Conservation (phyloP, 345 rosid genomes). For the Acer negundo region DNA sequence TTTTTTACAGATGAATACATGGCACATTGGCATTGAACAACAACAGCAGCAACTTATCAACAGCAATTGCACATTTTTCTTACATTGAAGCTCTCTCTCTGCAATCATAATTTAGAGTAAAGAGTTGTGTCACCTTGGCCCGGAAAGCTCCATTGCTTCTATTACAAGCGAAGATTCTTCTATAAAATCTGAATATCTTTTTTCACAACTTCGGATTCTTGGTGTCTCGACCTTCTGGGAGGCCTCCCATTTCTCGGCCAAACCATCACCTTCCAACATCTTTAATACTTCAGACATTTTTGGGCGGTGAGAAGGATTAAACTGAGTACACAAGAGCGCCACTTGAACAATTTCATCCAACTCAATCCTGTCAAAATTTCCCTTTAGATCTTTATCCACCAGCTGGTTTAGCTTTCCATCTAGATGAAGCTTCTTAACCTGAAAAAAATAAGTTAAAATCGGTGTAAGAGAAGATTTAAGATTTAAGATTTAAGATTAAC, state of each 20-base stretch:
- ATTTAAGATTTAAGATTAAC: not conserved
- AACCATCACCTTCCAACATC: conserved; percentile 86
- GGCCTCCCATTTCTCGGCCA: conserved; percentile 88
- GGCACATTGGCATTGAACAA: conserved; percentile 25
- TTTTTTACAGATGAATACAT: conserved; percentile 59
- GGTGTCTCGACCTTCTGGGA: conserved; percentile 58
- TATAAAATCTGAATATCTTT: conserved; percentile 72
- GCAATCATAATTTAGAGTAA: not conserved
- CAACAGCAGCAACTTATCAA: conserved; percentile 25
- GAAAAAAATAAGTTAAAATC: conserved; percentile 18
- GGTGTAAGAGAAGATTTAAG: not conserved
- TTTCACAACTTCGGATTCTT: conserved; percentile 43
- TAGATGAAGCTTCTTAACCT: conserved; percentile 91
- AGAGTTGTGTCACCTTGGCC: conserved; percentile 61
- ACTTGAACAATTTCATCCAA: conserved; percentile 77
- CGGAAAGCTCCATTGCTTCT: conserved; percentile 98
- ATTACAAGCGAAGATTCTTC: conserved; percentile 89
- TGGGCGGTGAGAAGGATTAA: conserved; percentile 69
- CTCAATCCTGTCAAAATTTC: conserved; percentile 65
- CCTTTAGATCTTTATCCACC: conserved; percentile 79
- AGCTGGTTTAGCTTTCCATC: conserved; percentile 71
- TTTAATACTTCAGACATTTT: conserved; percentile 76
- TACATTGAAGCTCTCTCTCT: conserved; percentile 11
- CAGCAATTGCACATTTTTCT: conserved; percentile 23
- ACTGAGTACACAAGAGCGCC: conserved; percentile 79